Conservation (phyloP, 2,329 filamentous ascomycete genomes). For the Zarea fungicola region DNA sequence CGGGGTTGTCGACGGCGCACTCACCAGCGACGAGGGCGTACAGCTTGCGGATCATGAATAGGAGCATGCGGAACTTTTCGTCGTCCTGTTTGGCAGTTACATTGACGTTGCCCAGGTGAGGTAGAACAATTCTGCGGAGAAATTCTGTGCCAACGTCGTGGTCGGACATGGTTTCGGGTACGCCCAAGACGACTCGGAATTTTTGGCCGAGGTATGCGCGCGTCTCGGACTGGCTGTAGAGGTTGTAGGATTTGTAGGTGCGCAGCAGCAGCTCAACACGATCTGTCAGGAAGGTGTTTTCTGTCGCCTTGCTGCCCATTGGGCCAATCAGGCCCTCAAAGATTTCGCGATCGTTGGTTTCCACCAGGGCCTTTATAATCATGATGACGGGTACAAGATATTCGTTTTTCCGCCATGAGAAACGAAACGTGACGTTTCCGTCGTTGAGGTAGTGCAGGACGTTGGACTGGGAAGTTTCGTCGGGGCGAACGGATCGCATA, state of each 20-base stretch:
- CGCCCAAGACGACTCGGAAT: conserved; percentile 81
- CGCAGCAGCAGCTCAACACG: conserved; percentile 86
- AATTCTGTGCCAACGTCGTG: conserved; percentile 91
- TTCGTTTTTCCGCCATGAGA: conserved; percentile 97
- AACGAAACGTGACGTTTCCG: conserved; percentile 93
- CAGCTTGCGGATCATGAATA: conserved; percentile 95
- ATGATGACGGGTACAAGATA: conserved; percentile 95
- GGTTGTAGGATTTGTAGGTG: conserved; percentile 85
- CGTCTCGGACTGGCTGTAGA: conserved; percentile 78
- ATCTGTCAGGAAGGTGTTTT: conserved; percentile 92
- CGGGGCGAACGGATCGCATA: conserved; percentile 86
- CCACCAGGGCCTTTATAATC: conserved; percentile 89
- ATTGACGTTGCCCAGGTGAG: conserved; percentile 81
- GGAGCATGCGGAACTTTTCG: conserved; percentile 89
- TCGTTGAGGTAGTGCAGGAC: conserved; percentile 93
- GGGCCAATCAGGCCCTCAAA: conserved; percentile 88
- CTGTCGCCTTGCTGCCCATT: conserved; percentile 67
- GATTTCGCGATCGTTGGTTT: conserved; percentile 95
- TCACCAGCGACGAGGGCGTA: conserved; percentile 91
- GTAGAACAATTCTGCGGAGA: conserved; percentile 80
- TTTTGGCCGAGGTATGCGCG: conserved; percentile 84
- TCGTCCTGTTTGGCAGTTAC: conserved; percentile 78
- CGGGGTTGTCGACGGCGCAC: conserved; percentile 89
- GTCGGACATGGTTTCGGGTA: conserved; percentile 78
- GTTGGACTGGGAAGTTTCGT: conserved; percentile 97